phyloP scores from a whole-genome alignment of 129 eudicot species.

The Flaveria linearis region DNA sequence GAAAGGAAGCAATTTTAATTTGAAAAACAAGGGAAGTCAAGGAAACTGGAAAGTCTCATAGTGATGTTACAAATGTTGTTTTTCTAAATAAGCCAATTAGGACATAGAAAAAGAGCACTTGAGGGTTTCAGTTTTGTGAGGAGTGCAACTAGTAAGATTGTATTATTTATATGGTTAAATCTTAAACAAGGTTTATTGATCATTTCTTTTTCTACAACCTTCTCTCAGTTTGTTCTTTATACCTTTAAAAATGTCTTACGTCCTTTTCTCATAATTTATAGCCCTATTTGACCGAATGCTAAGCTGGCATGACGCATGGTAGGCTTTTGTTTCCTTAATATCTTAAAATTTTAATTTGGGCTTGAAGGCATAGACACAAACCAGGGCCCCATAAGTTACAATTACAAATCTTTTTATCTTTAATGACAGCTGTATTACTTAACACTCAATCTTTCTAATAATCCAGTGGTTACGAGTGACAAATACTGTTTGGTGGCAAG shows the following conservation, averaged over 20 bases:
- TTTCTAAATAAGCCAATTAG: not conserved
- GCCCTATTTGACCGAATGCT: not conserved
- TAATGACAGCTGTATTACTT: constrained; percentile 2
- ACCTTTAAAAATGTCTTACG: not conserved
- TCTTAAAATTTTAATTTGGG: too few species aligned
- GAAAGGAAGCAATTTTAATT: not conserved
- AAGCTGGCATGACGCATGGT: not conserved
- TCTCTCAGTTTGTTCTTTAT: not conserved
- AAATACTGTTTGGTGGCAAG: constrained; percentile 97
- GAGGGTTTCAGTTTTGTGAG: not conserved
- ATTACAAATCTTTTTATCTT: not conserved
- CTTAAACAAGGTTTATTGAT: constrained; percentile 2
- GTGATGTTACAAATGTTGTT: not conserved
- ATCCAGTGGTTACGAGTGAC: constrained; percentile 77
- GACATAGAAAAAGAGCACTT: not conserved
- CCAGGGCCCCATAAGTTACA: not conserved
- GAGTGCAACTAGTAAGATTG: not conserved
- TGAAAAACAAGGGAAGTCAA: not conserved
- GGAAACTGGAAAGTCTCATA: too few species aligned
- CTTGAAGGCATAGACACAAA: not conserved
- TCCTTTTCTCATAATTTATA: not conserved
- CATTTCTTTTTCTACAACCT: not conserved
- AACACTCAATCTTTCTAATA: constrained; percentile 17
- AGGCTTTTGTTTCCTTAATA: not conserved
- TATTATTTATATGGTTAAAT: not conserved